Percentiles rank a stretch among this genome's conserved stretches.
Conservation (phyloP, 1,284 basidiomycete genomes). For the Ceratobasidium sp. region DNA sequence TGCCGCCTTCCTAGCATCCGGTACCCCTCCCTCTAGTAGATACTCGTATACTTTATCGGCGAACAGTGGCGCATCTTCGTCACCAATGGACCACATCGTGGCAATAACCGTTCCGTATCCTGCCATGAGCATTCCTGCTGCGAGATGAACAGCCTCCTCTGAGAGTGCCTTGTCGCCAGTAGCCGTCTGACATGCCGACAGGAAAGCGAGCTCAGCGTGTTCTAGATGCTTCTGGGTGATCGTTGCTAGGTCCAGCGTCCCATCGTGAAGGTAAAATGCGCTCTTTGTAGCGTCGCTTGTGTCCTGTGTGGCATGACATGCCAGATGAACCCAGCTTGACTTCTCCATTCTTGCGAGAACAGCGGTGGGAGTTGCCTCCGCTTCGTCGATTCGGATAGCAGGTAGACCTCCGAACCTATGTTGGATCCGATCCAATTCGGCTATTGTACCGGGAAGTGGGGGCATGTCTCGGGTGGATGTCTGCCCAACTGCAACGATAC, state of each 20-base stretch:
- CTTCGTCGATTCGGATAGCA: neutral
- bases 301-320: slow-evolving; percentile 21
- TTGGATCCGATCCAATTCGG: neutral
- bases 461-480: neutral
- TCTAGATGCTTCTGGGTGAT: slow-evolving; percentile 1
- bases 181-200: slow-evolving; percentile 39
- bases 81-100: slow-evolving; percentile 29
- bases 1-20: neutral
- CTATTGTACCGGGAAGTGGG: neutral
- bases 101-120: slow-evolving; percentile 19
- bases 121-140: slow-evolving; percentile 28
- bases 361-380: neutral
- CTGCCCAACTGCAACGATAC: neutral
- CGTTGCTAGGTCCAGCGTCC: slow-evolving; percentile 1
- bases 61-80: slow-evolving; percentile 22
- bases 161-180: slow-evolving; percentile 1
- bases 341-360: neutral
- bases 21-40: neutral
- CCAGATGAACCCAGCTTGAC: slow-evolving; percentile 27
- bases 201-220: slow-evolving; percentile 10
- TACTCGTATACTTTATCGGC: slow-evolving; percentile 11
- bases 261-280: slow-evolving; percentile 17
- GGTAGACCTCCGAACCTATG: neutral
- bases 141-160: slow-evolving; percentile 28
- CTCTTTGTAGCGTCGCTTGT: slow-evolving; percentile 1